phyloP scores from a whole-genome alignment of 2,329 filamentous ascomycete genomes.

The Metarhizium robertsii region DNA sequence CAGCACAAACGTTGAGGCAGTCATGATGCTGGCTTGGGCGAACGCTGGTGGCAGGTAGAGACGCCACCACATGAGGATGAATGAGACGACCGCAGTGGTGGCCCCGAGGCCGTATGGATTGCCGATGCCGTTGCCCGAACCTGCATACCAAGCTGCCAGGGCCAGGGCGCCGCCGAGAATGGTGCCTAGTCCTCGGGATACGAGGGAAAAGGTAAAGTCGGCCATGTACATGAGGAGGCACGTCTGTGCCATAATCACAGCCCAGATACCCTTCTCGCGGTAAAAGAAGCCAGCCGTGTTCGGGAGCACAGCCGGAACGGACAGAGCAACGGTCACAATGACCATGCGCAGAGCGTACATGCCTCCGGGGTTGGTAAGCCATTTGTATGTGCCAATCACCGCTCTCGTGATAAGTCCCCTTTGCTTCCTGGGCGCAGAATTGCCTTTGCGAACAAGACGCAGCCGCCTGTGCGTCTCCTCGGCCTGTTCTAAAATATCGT shows the following conservation, averaged over 20 bases:
- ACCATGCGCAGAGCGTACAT: slow-evolving; percentile 39
- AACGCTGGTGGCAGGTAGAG: slow-evolving; percentile 22
- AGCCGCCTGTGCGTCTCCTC: slow-evolving; percentile 26
- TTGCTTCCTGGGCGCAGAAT: slow-evolving; percentile 6
- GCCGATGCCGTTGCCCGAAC: slow-evolving; percentile 35
- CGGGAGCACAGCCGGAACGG: slow-evolving; percentile 32
- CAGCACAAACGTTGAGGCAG: slow-evolving; percentile 29
- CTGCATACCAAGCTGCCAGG: slow-evolving; percentile 41
- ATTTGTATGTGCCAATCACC: slow-evolving; percentile 24
- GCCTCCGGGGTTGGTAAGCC: slow-evolving; percentile 32
- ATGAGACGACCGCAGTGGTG: slow-evolving; percentile 28
- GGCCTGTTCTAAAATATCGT: slow-evolving; percentile 17
- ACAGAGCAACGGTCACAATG: slow-evolving; percentile 32
- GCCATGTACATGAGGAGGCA: slow-evolving; percentile 38
- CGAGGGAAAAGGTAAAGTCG: slow-evolving; percentile 37
- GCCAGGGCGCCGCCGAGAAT: slow-evolving; percentile 37
- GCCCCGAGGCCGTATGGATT: slow-evolving; percentile 41
- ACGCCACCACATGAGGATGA: slow-evolving; percentile 25
- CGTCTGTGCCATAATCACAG: slow-evolving; percentile 40
- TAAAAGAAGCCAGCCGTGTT: slow-evolving; percentile 39
- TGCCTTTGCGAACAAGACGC: slow-evolving; percentile 21
- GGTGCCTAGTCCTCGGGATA: slow-evolving; percentile 31
- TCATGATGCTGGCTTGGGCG: slow-evolving; percentile 21
- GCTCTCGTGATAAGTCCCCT: slow-evolving; percentile 13
- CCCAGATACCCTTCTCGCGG: slow-evolving; percentile 42